A percentile compares a stretch with the other conserved stretches of the same genome.
phyloP scores from a whole-genome alignment of 352 stramenopile species.

The Phytopythium oedochilum region DNA sequence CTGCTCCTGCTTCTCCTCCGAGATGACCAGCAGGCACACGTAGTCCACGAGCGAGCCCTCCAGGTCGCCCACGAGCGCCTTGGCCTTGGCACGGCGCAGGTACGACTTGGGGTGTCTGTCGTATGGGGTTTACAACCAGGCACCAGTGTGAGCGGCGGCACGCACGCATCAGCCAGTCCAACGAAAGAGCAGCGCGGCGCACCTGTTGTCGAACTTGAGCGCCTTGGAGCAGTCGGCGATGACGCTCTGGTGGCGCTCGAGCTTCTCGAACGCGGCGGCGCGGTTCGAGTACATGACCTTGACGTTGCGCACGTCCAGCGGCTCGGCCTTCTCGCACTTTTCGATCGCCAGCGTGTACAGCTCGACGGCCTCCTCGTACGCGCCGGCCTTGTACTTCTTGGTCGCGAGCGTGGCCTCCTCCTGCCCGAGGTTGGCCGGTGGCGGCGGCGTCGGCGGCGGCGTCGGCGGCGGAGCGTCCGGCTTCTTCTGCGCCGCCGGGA shows the following conservation, averaged over 20 bases:
- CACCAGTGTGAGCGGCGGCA: neutral
- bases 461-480: slow-evolving; percentile 3
- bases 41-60: slow-evolving; percentile 72
- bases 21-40: slow-evolving; percentile 73
- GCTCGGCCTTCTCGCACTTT: slow-evolving; percentile 47
- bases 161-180: neutral
- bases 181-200: neutral
- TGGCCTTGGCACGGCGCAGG: slow-evolving; percentile 68
- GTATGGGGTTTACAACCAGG: neutral
- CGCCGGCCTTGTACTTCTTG: slow-evolving; percentile 76
- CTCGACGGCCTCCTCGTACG: slow-evolving; percentile 59
- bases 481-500: slow-evolving; percentile 24
- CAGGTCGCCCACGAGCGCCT: slow-evolving; percentile 39
- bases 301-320: slow-evolving; percentile 65
- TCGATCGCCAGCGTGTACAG: slow-evolving; percentile 66
- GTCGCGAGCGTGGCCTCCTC: slow-evolving; percentile 63
- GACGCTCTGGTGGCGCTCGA: slow-evolving; percentile 60
- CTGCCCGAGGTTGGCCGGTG: slow-evolving; percentile 37
- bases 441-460: neutral
- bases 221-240: slow-evolving; percentile 56
- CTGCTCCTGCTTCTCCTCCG: slow-evolving; percentile 70
- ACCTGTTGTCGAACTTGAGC: slow-evolving; percentile 53
- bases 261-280: slow-evolving; percentile 64
- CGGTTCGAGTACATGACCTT: slow-evolving; percentile 88
- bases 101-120: slow-evolving; percentile 68